A percentile compares a stretch with the other conserved stretches of the same genome.
Conservation (phyloP, 2,329 filamentous ascomycete species). For the Magnaporthales sp. region DNA sequence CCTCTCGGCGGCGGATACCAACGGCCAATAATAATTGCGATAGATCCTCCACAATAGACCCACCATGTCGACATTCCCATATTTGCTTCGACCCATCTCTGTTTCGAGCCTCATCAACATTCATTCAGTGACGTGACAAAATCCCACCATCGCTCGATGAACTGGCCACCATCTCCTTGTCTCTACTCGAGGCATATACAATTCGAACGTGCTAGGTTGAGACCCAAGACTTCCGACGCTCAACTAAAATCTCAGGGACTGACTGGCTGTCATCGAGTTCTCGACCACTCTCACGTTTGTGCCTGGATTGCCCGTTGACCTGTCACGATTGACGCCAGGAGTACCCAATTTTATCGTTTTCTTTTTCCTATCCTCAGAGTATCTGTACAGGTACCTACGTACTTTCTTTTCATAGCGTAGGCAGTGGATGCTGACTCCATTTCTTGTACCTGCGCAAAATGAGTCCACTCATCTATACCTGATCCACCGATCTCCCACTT, state of each 20-base stretch:
- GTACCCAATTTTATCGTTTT: neutral
- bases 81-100: neutral
- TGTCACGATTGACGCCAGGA: neutral
- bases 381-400: too few relatives aligned
- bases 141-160: conserved; percentile 1
- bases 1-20: neutral
- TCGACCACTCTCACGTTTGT: neutral
- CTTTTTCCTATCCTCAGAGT: neutral
- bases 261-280: neutral
- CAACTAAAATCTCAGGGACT: neutral
- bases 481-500: neutral
- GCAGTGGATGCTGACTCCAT: neutral
- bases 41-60: neutral
- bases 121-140: neutral
- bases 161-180: conserved; percentile 2
- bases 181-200: neutral
- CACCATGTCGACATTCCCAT: neutral
- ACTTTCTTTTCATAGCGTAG: too few relatives aligned
- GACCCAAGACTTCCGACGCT: neutral
- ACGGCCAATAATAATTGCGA: neutral
- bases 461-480: neutral
- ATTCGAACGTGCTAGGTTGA: neutral
- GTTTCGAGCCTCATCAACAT: conserved; percentile 4
- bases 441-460: neutral
- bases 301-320: neutral